Base-by-base conservation (phyloP, 106 monocot species). In the Narthecium ossifragum region DNA sequence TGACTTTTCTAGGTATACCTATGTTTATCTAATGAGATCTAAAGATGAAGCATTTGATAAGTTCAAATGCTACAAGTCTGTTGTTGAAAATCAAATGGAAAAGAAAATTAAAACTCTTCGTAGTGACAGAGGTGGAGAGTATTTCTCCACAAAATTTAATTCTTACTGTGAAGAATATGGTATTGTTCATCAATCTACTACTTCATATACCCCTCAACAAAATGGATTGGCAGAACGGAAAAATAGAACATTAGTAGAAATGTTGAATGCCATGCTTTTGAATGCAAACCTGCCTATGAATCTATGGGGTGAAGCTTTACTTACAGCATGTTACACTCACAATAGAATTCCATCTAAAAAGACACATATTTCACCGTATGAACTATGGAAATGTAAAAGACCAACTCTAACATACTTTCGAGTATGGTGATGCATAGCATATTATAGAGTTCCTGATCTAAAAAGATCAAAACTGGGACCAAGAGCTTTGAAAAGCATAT, bases 161-260 rank as follows among this genome's bases (percentile, higher is more conserved):
- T 11, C 31, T 30, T 50, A n/a, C 50, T 63, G 31, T 63, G 31
- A 63, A 50, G 31, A 47, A 3, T 2, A 63, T 63, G 49, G 27
- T 2, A 65, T 65, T 37, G 53, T 40, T 48, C 38, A 52, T 23
- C 64, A 53, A 53, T 13, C 6, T 14, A 31, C 25, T 21, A 38
- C 36, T 4, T 20, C 23, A 2, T 65, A 53, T 28, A 51, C 53
- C 6, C 53, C 37, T 7, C 52, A 39, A 65, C 64, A 37, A 34
- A 65, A 65, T 65, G 64, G 38, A 11, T 21, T 65, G 2, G 64
- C 64, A 37, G 62, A 62, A 62, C 46, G 32, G 30, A 38, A 38
- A 63, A 50, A 49, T 32, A 48, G 32, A 10, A 32, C 46, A 5
- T 43, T 61, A 17, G 1, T 61, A 4, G 39, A 45, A 27, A 58